Evolutionary conservation across 225 moss, liverwort and hornwort species (phyloP).

Genomic region (Marchantia paleacea): DNA sequence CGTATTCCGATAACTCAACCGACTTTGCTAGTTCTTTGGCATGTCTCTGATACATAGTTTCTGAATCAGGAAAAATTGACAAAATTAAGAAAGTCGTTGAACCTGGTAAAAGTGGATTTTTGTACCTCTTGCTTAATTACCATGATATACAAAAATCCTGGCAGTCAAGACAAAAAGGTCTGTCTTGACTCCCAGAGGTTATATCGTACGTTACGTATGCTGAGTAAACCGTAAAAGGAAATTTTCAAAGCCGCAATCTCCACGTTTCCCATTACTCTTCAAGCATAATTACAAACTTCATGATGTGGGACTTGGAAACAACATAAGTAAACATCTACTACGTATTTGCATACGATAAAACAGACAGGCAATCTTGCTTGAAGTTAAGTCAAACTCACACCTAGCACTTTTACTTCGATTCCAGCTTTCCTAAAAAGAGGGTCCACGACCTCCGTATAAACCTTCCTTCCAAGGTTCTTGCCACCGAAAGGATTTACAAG

Average conservation of each 20-base stretch:
- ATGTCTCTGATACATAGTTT: constrained; percentile 73
- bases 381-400: constrained; percentile 30
- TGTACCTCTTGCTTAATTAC: neutral
- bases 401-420: constrained; percentile 61
- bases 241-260: too few relatives aligned
- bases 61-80: constrained; percentile 37
- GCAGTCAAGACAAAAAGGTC: too few relatives aligned
- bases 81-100: neutral
- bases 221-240: too few relatives aligned
- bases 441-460: constrained; percentile 56
- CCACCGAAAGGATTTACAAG: constrained; percentile 87
- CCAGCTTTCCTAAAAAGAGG: constrained; percentile 65
- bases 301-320: too few relatives aligned
- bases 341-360: neutral
- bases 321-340: too few relatives aligned
- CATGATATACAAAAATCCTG: too few relatives aligned
- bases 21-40: constrained; percentile 75
- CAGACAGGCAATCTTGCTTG: neutral
- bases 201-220: too few relatives aligned
- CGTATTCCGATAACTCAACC: constrained; percentile 62
- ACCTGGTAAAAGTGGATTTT: neutral
- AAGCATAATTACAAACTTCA: too few relatives aligned
- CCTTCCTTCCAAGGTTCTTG: constrained; percentile 50
- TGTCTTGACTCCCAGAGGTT: too few relatives aligned
- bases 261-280: too few relatives aligned